Base-by-base conservation (phyloP, 2,329 filamentous ascomycete species). In the Sporothrix pallida region DNA sequence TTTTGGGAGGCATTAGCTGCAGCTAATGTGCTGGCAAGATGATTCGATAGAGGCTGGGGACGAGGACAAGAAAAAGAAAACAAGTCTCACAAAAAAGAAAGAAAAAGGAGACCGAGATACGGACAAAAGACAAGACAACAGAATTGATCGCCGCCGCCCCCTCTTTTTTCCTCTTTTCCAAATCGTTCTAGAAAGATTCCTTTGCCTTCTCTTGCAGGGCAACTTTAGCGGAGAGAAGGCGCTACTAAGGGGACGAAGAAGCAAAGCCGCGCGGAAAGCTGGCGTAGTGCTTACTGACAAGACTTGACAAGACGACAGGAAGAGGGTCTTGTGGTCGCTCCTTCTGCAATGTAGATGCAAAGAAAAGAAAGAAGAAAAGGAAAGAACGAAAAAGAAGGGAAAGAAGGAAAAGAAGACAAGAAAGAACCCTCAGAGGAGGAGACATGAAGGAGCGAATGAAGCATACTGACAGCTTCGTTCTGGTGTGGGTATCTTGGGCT, bases 121-220 rank as follows among this genome's bases (percentile, higher is more conserved):
- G 31, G 5, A 62, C 60, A 5, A 37, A n/a, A 63, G 31, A 37
- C 17, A 20, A 68, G 23, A 69, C 15, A n/a, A 17, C 15, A n/a
- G 31, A 31, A 46, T 13, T 48, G 68, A 70, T 58, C 52, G 68
- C 31, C 68, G 31, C 31, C 2, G 37, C 31, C 46, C 52, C 7
- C 31, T 37, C 31, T 37, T 37, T 37, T 37, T 37, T 37, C 31
- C 31, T 37, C 31, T 37, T 23, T 52, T 31, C 52, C 37, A 60
- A 60, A 48, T 48, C 26, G 52, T 71, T 71, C 69, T 71, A 71
- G 54, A 62, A 71, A 71, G 42, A 60, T n/a, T 62, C 42, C 37
- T 10, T 10, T 58, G 17, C 54, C 52, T 71, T 71, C 69, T 56
- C 37, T 56, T 54, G 50, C 68, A 48, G 52, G 48, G 23, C 0